These are phyloP conservation scores for Rhododendron kiyosumense DNA, from an alignment of 148 eudicot genomes.

Conservation along the genomic window DNA sequence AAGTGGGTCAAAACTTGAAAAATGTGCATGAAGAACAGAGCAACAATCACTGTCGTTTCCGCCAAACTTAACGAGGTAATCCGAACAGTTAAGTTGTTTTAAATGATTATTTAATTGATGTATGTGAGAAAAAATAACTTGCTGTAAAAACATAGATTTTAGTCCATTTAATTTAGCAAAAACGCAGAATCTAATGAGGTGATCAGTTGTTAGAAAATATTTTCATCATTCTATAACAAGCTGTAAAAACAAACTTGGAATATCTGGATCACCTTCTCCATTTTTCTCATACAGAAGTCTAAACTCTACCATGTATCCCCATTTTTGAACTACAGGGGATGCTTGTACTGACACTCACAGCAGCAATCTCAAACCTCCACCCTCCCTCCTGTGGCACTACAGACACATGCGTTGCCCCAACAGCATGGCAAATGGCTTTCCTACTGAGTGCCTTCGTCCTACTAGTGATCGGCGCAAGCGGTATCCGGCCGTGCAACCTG, in stretches of 20 bases:
- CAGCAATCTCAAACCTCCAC: slow-evolving; percentile 28
- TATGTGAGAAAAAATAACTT: too few species aligned
- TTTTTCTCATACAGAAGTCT: too few species aligned
- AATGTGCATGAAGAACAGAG: not conserved
- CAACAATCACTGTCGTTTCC: not conserved
- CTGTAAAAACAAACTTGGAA: too few species aligned
- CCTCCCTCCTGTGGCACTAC: slow-evolving; percentile 34
- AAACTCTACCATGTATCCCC: not conserved
- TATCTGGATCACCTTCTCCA: too few species aligned
- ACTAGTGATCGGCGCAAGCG: slow-evolving; percentile 47
- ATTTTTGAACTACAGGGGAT: slow-evolving; percentile 29
- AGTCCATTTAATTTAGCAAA: too few species aligned
- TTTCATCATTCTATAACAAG: not conserved
- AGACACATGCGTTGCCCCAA: slow-evolving; percentile 32
- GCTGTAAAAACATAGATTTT: too few species aligned
- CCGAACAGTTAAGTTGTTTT: too few species aligned
- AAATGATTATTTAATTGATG: too few species aligned
- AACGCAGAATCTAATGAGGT: too few species aligned
- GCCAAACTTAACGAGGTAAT: too few species aligned
- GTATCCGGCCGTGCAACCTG: slow-evolving; percentile 53
- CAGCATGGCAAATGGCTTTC: slow-evolving; percentile 36
- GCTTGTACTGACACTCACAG: slow-evolving; percentile 44
- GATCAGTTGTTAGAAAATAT: too few species aligned
- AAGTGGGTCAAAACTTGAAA: not conserved
- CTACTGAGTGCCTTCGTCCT: slow-evolving; percentile 31